A percentile compares a stretch with the other conserved stretches of the same genome.
phyloP scores from a whole-genome alignment of 2,329 filamentous ascomycete species.

The Neonectria neomacrospora region DNA sequence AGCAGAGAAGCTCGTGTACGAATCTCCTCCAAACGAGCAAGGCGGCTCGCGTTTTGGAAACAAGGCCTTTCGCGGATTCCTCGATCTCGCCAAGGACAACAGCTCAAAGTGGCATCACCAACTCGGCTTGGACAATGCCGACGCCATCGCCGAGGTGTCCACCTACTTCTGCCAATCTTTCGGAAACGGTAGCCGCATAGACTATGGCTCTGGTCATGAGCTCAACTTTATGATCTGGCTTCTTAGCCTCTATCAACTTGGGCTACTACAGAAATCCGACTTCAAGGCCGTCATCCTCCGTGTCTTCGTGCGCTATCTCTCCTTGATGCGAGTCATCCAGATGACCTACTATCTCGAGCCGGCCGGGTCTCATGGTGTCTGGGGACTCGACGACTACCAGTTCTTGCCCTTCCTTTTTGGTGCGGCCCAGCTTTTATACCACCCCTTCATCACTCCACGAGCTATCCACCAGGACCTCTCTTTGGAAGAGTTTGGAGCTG shows the following conservation, averaged over 20 bases:
- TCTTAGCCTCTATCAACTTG: constrained; percentile 88
- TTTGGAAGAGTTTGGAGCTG: constrained; percentile 84
- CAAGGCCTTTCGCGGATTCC: constrained; percentile 85
- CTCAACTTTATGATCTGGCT: constrained; percentile 98
- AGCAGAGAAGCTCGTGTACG: constrained; percentile 72
- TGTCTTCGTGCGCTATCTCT: constrained; percentile 85
- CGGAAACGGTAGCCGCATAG: constrained; percentile 86
- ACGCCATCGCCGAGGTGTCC: constrained; percentile 75
- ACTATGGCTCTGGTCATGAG: constrained; percentile 97
- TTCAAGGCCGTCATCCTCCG: constrained; percentile 80
- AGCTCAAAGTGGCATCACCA: constrained; percentile 70
- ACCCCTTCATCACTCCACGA: constrained; percentile 81
- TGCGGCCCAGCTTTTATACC: constrained; percentile 86
- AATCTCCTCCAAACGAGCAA: constrained; percentile 84
- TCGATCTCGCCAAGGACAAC: constrained; percentile 73
- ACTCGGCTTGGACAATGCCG: constrained; percentile 63
- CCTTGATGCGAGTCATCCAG: constrained; percentile 88
- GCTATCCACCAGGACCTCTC: constrained; percentile 89
- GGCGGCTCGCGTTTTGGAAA: constrained; percentile 94
- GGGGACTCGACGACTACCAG: constrained; percentile 97
- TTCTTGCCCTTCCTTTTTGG: constrained; percentile 97
- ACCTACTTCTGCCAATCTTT: constrained; percentile 87
- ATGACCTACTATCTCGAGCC: constrained; percentile 96
- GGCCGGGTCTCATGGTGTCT: constrained; percentile 95
- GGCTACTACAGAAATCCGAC: constrained; percentile 69